A percentile compares a stretch with the other conserved stretches of the same genome.
phyloP scores from a whole-genome alignment of 805 yeast genomes.

The Candida nitratophila region DNA sequence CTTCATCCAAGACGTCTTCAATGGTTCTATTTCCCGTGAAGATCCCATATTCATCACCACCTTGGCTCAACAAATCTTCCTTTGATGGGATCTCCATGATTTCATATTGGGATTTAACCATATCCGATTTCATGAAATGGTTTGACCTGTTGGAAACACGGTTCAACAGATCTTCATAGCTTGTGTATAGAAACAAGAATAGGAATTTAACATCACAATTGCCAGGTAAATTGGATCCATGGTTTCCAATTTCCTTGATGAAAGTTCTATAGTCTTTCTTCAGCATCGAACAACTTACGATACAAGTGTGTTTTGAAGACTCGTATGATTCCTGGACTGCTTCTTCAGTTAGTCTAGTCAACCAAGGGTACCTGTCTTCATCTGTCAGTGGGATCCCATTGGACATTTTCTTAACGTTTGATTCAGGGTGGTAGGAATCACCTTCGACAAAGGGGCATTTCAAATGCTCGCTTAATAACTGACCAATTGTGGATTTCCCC shows the following conservation, averaged over 20 bases:
- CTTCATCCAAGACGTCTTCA: conserved; percentile 8
- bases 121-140: conserved; percentile 83
- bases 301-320: conserved; percentile 23
- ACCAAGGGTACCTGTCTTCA: conserved; percentile 92
- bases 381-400: conserved; percentile 76
- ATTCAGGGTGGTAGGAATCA: conserved; percentile 64
- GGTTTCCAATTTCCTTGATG: conserved; percentile 33
- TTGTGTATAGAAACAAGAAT: conserved; percentile 63
- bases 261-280: conserved; percentile 66
- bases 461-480: conserved; percentile 35
- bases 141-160: conserved; percentile 57
- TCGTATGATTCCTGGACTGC: conserved; percentile 33
- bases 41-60: conserved; percentile 10
- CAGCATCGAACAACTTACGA: conserved; percentile 82
- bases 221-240: neutral
- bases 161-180: conserved; percentile 48
- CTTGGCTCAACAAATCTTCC: conserved; percentile 14
- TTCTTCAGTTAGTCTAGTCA: conserved; percentile 38
- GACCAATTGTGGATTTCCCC: conserved; percentile 81
- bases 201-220: conserved; percentile 34
- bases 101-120: conserved; percentile 75
- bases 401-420: conserved; percentile 78
- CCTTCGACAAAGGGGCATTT: conserved; percentile 72
- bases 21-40: conserved; percentile 3
- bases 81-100: conserved; percentile 64